Conservation (phyloP, 192 early-diverging fungal genomes). For the Dispira simplex region DNA sequence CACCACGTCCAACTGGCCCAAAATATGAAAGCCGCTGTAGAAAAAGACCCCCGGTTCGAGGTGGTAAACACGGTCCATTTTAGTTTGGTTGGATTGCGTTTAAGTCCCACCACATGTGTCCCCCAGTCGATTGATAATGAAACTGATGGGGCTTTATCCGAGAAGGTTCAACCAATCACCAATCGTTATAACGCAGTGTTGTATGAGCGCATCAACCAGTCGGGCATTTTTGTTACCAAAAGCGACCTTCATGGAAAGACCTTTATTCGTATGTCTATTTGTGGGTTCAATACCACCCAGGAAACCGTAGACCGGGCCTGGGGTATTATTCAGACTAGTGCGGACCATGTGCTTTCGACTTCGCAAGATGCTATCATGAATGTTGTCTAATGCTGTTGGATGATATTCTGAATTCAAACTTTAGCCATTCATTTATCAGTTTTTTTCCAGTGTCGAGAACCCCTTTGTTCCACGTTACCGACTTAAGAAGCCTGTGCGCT, state of each 20-base stretch:
- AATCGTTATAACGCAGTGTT: constrained; percentile 21
- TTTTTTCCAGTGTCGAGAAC: too few relatives aligned
- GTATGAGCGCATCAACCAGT: constrained; percentile 15
- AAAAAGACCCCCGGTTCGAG: constrained; percentile 26
- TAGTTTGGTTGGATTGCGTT: constrained; percentile 28
- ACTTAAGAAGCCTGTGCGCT: too few relatives aligned
- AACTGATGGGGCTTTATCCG: neutral
- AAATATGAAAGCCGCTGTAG: constrained; percentile 21
- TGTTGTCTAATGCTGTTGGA: too few relatives aligned
- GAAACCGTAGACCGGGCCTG: neutral
- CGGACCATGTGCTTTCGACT: neutral
- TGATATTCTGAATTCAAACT: too few relatives aligned
- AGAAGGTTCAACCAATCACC: neutral
- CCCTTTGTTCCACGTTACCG: too few relatives aligned
- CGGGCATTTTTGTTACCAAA: constrained; percentile 4
- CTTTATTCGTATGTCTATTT: neutral
- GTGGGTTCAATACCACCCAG: neutral
- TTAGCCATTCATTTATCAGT: too few relatives aligned
- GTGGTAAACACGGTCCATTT: constrained; percentile 24
- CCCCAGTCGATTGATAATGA: neutral
- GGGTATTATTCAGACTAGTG: neutral
- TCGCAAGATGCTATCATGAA: too few relatives aligned
- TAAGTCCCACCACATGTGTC: constrained; percentile 19
- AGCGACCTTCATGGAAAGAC: neutral
- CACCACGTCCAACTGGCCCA: constrained; percentile 21